Base-by-base conservation (phyloP, 345 rosid species). In the Microthlaspi erraticum region DNA sequence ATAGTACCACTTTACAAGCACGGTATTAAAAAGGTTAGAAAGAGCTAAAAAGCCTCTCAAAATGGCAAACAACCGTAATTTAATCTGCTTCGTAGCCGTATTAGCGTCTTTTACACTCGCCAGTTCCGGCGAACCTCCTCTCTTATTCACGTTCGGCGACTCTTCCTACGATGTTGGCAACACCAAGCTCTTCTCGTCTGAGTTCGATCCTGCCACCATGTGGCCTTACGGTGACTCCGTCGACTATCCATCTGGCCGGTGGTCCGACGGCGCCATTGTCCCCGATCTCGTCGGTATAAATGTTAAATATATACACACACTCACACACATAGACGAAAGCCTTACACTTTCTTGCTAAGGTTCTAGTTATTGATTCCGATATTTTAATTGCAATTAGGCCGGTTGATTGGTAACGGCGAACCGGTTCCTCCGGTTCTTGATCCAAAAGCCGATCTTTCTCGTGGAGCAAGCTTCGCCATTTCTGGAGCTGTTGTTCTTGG, bases 141-240 rank as follows among this genome's bases (percentile, higher is more conserved):
- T 77, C 18, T 20, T 77, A 33, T 77, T 77, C 52, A 71, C 73
- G 43, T 77, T 77, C 53, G 77, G 80, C 14, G 80, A 77, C 77
- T 72, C 80, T 34, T 72, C 76, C 9, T 77, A 77, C 73, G 80
- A 77, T 60, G 77, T 65, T 2, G 80, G 80, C 62, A 77, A 77
- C 80, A 75, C 66, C 3, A 61, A 66, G 55, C 71, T 70, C 68
- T 62, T 71, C 52, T 66, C 74, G 4, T 37, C 72, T 10, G 57
- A 11, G 32, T 31, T 53, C 10, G 65, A 58, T 77, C 80, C 77
- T 0, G 77, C 80, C 73, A 59, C 74, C 68, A 45, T 32, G 1
- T 77, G 80, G 80, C 77, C 80, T 37, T 77, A 77, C 68, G 80
- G 80, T 4, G 58, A 65, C 0, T 77, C 77, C 60, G 9, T 60